Base-by-base conservation (phyloP, 148 eudicot species). In the Hydrangea macrophylla region DNA sequence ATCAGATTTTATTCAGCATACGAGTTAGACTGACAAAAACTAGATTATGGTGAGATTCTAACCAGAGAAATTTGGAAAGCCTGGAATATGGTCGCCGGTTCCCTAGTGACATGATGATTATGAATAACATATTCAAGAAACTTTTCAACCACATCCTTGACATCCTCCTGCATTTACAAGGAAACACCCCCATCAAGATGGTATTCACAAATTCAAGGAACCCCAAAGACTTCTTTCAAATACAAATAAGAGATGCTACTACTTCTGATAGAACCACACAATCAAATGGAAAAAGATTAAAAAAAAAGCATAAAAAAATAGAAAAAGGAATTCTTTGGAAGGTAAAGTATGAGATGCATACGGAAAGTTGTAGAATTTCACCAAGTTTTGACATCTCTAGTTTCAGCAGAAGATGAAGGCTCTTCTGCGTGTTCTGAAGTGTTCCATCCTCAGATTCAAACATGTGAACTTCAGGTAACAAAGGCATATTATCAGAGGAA, bases 1-100 rank as follows among this genome's bases (percentile, higher is more conserved):
- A 48, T 2, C n/a, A 48, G 4, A 35, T 35, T 35, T 48, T 48
- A 48, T 48, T 7, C 53, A 48, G 20, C 23, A 48, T 48, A 18
- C n/a, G 53, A 48, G 53, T 15, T 20, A 35, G 5, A 48, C 22
- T 2, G 53, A 48, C 23, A 40, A 22, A 12, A 64, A 23, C 6
- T 5, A 30, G 30, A 60, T 48, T 36, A 17, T 22, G 36, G 67
- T 33, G 11, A 51, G 28, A 74, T 55, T 68, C 85, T 54, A 67
- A 93, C 98, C 96, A 93, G 79, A 69, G 95, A 86, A 63, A 93
- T 82, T 65, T 83, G 86, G 74, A 93, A 88, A 76, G 98, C 96
- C 72, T 93, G 89, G 53, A 88, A 74, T 58, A 72, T 76, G 50
- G 86, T 60, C 42, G 70, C 76, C 10, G 90, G 82, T 62, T 85